Base-by-base conservation (phyloP, 441 rosid genomes). In the Kokia cookei region DNA sequence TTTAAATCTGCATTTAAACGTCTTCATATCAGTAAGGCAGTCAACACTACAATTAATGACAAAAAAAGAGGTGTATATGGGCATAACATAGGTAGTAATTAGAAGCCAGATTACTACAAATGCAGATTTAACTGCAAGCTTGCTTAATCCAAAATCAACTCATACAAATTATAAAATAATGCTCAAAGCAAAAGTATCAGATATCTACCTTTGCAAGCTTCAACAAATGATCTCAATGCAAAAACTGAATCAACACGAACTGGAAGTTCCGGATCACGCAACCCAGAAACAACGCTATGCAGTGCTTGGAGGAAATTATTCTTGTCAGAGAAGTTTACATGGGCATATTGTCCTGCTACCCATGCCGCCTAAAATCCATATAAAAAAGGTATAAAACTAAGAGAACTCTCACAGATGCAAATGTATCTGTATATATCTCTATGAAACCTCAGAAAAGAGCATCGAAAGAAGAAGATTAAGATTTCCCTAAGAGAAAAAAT, bases 271-370 rank as follows among this genome's bases (percentile, higher is more conserved):
- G 85, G 88, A 85, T 96, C 99, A 78, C 91, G 92, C 91, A 96
- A 76, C 45, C 99, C 99, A 60, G 97, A 78, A 73, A 96, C 98
- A 83, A 93, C 97, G 82, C 94, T 84, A 73, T 86, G 96, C 83
- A 93, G 81, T 57, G 97, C 97, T 78, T 87, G 89, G 29, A 88
- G 88, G 77, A 90, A 96, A 85, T 92, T 92, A 83, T 82, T 88
- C 83, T 89, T 93, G 75, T 96, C 97, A 43, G 93, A 81, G 76
- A 96, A 93, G 80, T 73, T 90, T 69, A 96, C 84, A 73, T 91
- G 87, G 65, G 98, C 99, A 84, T 93, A 96, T 75, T 93, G 99
- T 73, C 99, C 98, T 1, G 98, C 96, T 81, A 96, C 99, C 99
- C 99, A 96, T 4, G 98, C 98, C 15, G 99, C 99, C 98, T 96